Evolutionary conservation across 192 early-diverging fungal species (phyloP).

Genomic region (Fimicolochytrium jonesii): DNA sequence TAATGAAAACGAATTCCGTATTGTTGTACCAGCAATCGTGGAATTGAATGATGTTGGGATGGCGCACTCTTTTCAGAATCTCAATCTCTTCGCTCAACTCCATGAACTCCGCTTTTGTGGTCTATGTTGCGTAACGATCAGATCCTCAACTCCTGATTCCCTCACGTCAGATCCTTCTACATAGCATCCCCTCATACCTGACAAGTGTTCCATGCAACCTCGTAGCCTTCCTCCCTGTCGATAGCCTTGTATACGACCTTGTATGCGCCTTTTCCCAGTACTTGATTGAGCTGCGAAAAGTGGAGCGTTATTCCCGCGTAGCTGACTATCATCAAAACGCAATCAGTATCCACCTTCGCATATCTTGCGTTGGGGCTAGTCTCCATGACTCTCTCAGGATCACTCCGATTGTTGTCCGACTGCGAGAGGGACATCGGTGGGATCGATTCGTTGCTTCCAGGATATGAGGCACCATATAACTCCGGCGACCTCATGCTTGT

Average conservation of each 20-base stretch:
- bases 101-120: conserved; percentile 68
- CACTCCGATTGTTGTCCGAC: conserved; percentile 15
- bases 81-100: conserved; percentile 72
- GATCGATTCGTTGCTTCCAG: conserved; percentile 11
- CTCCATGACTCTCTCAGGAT: conserved; percentile 40
- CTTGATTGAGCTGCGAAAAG: conserved; percentile 34
- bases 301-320: not conserved
- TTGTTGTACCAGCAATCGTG: conserved; percentile 73
- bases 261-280: conserved; percentile 50
- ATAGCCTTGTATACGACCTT: conserved; percentile 54
- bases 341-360: conserved; percentile 49
- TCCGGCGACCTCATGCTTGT: conserved; percentile 17
- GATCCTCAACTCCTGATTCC: no score
- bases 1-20: conserved; percentile 74
- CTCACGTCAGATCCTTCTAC: no score
- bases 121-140: conserved; percentile 40
- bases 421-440: conserved; percentile 22
- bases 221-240: conserved; percentile 50
- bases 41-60: conserved; percentile 81
- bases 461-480: conserved; percentile 24
- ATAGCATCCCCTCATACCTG: conserved; percentile 30
- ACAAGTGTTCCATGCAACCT: conserved; percentile 54
- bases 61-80: conserved; percentile 71
- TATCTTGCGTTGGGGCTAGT: conserved; percentile 41
- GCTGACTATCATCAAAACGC: not conserved